phyloP scores from a whole-genome alignment of 495 filamentous ascomycete genomes.

The Hamigera avellanea region DNA sequence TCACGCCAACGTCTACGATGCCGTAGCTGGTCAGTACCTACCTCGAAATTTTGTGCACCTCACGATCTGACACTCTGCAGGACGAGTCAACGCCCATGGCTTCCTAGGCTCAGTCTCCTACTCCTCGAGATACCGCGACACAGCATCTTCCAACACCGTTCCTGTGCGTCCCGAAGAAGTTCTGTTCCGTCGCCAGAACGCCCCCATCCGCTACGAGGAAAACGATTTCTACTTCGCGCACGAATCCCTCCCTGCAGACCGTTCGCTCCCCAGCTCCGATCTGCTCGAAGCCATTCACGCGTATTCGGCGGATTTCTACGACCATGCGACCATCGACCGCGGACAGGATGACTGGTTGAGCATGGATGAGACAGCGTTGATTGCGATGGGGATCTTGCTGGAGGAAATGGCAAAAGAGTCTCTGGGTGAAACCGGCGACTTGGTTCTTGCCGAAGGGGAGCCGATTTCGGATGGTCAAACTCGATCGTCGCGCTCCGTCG shows the following conservation, averaged over 20 bases:
- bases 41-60: not conserved
- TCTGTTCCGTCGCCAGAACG: constrained; percentile 51
- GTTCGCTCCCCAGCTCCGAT: constrained; percentile 56
- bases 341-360: constrained; percentile 44
- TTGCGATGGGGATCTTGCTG: constrained; percentile 70
- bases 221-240: constrained; percentile 60
- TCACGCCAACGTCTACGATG: constrained; percentile 60
- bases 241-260: constrained; percentile 36
- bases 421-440: constrained; percentile 59
- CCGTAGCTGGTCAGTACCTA: constrained; percentile 57
- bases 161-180: constrained; percentile 61
- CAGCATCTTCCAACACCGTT: constrained; percentile 36
- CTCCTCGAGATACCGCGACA: constrained; percentile 37
- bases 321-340: constrained; percentile 18
- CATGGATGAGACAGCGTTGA: constrained; percentile 76
- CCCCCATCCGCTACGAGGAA: constrained; percentile 53
- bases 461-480: constrained; percentile 17
- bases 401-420: constrained; percentile 59
- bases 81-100: constrained; percentile 35
- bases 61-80: constrained; percentile 18
- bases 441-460: constrained; percentile 61
- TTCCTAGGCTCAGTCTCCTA: constrained; percentile 25
- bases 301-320: constrained; percentile 67
- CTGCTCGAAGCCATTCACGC: constrained; percentile 65
- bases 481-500: constrained; percentile 1